Percentiles rank a stretch among this genome's conserved stretches.
These are phyloP conservation scores for Cystobasidium tubakii DNA, from an alignment of 768 basidiomycete species.

Conservation along the genomic window DNA sequence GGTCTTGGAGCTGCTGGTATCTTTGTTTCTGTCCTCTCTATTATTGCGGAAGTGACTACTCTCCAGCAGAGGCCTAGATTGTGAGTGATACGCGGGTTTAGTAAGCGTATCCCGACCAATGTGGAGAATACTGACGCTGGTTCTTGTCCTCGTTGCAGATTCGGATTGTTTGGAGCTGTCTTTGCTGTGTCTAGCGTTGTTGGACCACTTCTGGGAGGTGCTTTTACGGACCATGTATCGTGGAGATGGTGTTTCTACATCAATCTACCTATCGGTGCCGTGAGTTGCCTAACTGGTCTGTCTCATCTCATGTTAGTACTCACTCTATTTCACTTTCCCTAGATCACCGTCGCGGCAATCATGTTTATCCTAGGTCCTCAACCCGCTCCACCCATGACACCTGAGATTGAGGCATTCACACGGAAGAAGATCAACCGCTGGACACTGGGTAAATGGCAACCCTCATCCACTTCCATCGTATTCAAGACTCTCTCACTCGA, in stretches of 20 bases:
- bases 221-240: conserved; percentile 56
- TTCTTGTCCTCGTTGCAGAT: conserved; percentile 47
- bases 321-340: conserved; percentile 33
- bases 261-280: conserved; percentile 48
- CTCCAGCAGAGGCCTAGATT: conserved; percentile 46
- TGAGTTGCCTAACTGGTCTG: conserved; percentile 45
- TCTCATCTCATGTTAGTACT: too few relatives aligned
- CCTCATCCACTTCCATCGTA: neutral
- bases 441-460: conserved; percentile 1
- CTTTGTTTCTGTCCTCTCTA: conserved; percentile 43
- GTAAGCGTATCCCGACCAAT: too few relatives aligned
- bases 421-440: neutral
- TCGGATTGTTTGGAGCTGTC: conserved; percentile 51
- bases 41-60: conserved; percentile 47
- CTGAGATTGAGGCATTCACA: conserved; percentile 13
- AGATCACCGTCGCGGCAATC: conserved; percentile 3
- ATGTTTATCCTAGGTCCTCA: neutral
- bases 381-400: neutral
- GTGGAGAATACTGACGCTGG: too few relatives aligned
- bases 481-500: conserved; percentile 20
- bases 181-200: conserved; percentile 49
- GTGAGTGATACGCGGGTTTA: conserved; percentile 41
- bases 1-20: conserved; percentile 54
- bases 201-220: conserved; percentile 50
- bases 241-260: conserved; percentile 57